phyloP scores from a whole-genome alignment of 106 monocot species.

The Dioscorea zingiberensis region DNA sequence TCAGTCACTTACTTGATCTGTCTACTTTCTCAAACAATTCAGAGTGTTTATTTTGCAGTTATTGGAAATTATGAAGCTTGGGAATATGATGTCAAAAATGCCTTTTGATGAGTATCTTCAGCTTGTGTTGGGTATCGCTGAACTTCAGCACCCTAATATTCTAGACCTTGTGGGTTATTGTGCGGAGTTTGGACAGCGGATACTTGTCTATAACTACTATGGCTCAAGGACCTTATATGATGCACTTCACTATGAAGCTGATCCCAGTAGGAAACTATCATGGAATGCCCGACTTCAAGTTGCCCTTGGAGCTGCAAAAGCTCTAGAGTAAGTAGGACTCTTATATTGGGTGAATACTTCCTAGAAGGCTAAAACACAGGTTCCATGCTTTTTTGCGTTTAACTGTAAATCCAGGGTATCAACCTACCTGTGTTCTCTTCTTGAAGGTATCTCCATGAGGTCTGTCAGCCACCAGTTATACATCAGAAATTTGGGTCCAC shows the following conservation, averaged over 20 bases:
- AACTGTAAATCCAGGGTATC: not conserved
- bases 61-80: constrained; percentile 85
- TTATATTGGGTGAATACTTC: too few species aligned
- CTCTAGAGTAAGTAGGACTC: constrained; percentile 66
- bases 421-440: not conserved
- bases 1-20: too few species aligned
- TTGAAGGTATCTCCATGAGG: constrained; percentile 90
- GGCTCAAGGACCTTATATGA: constrained; percentile 69
- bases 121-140: constrained; percentile 56
- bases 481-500: constrained; percentile 82
- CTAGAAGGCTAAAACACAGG: not conserved
- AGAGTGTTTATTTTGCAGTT: constrained; percentile 44
- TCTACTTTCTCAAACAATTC: too few species aligned
- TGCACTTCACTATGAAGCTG: constrained; percentile 68
- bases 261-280: constrained; percentile 49
- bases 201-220: constrained; percentile 83
- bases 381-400: not conserved
- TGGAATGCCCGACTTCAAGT: constrained; percentile 81
- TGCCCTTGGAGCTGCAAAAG: constrained; percentile 86
- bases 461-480: constrained; percentile 54
- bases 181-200: constrained; percentile 76
- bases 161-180: constrained; percentile 91
- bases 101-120: constrained; percentile 70
- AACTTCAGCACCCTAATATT: constrained; percentile 79
- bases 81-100: constrained; percentile 54